Evolutionary conservation across 345 rosid species (phyloP).

Genomic region (Acer yangbiense): DNA sequence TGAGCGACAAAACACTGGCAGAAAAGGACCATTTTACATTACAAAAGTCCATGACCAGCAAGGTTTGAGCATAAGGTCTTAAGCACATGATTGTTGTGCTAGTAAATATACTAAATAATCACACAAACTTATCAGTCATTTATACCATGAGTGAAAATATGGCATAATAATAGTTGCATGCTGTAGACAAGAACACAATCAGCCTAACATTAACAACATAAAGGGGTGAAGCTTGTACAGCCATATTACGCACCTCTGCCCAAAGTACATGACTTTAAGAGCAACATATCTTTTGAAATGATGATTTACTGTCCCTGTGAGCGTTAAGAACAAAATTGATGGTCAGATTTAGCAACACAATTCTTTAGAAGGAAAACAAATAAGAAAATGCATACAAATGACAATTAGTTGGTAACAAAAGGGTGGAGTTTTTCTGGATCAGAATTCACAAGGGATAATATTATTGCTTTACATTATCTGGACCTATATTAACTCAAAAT

Average conservation of each 20-base stretch:
- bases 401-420: not conserved
- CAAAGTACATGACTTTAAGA: conserved; percentile 86
- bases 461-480: not conserved
- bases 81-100: not conserved
- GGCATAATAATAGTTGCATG: not conserved
- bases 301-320: conserved; percentile 30
- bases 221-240: not conserved
- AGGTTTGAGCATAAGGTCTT: not conserved
- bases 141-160: not conserved
- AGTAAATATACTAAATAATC: not conserved
- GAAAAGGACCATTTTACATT: not conserved
- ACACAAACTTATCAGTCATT: not conserved
- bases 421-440: not conserved
- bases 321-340: conserved; percentile 3
- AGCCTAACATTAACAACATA: not conserved
- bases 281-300: conserved; percentile 70
- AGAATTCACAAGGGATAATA: not conserved
- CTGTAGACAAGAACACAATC: conserved; percentile 4
- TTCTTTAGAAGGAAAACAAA: not conserved
- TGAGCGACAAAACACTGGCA: not conserved
- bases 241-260: conserved; percentile 62
- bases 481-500: not conserved
- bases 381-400: not conserved
- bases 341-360: conserved; percentile 3
- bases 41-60: not conserved